A percentile compares a stretch with the other conserved stretches of the same genome.
These are phyloP conservation scores for Dioscorea zingiberensis DNA, from an alignment of 106 monocot genomes.

Conservation along the genomic window DNA sequence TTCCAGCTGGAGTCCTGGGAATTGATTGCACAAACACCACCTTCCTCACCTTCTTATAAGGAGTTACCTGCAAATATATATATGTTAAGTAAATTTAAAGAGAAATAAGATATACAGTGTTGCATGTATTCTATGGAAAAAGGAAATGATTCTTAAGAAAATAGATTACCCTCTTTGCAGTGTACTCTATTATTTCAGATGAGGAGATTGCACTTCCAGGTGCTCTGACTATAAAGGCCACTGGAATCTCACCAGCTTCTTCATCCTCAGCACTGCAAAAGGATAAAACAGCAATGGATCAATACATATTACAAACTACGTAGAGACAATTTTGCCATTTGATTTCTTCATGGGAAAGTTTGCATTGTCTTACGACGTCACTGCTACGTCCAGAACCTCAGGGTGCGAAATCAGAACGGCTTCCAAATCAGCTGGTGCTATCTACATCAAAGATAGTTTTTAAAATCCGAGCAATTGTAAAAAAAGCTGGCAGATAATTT, in stretches of 20 bases:
- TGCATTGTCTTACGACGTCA: slow-evolving; percentile 45
- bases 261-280: slow-evolving; percentile 45
- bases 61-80: slow-evolving; percentile 28
- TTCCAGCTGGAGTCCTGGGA: slow-evolving; percentile 46
- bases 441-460: slow-evolving; percentile 30
- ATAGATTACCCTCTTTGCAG: slow-evolving; percentile 52
- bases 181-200: slow-evolving; percentile 41
- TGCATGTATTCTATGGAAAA: not conserved
- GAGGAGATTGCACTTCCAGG: slow-evolving; percentile 37
- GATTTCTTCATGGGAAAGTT: not conserved
- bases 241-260: slow-evolving; percentile 70
- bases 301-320: no score
- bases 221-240: slow-evolving; percentile 62
- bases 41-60: slow-evolving; percentile 55
- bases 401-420: slow-evolving; percentile 53
- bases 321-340: not conserved
- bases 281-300: not conserved
- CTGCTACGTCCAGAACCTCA: slow-evolving; percentile 57
- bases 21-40: slow-evolving; percentile 46
- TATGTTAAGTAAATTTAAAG: not conserved
- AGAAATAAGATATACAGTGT: not conserved
- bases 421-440: slow-evolving; percentile 82
- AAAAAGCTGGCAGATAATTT: no score
- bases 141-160: not conserved
- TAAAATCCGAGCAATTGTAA: no score